Conservation (phyloP, 2,329 filamentous ascomycete genomes). For the Catunica adiposa region DNA sequence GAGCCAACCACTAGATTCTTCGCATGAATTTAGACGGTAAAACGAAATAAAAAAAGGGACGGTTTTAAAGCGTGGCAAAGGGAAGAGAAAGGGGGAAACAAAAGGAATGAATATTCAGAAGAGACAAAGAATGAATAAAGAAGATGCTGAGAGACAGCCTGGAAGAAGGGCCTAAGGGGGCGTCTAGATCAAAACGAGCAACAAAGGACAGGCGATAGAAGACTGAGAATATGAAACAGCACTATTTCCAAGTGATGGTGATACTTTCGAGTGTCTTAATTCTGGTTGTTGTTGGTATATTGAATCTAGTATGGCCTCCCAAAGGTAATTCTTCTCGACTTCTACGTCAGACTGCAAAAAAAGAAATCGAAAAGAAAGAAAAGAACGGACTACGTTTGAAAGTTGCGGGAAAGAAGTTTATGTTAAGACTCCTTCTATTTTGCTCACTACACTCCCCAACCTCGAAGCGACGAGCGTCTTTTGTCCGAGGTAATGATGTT, state of each 20-base stretch:
- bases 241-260: too few species aligned
- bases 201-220: neutral
- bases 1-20: neutral
- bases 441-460: constrained; percentile 1
- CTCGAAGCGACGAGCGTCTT: too few species aligned
- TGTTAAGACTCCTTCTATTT: neutral
- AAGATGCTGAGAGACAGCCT: neutral
- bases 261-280: too few species aligned
- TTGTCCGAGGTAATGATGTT: neutral
- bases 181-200: neutral
- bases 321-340: neutral
- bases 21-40: constrained; percentile 2
- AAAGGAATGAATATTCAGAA: neutral
- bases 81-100: neutral
- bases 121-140: constrained; percentile 1
- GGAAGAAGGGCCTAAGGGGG: neutral
- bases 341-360: constrained; percentile 1
- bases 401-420: constrained; percentile 5
- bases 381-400: constrained; percentile 1
- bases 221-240: too few species aligned
- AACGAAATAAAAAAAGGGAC: constrained; percentile 2
- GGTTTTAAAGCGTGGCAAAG: neutral
- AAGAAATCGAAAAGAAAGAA: constrained; percentile 3
- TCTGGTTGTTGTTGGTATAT: too few species aligned
- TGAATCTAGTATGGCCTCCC: too few species aligned